Percentiles rank a stretch among this genome's conserved stretches.
Evolutionary conservation across 768 basidiomycete species (phyloP).

Genomic region (Macrolepiota fuliginosa): DNA sequence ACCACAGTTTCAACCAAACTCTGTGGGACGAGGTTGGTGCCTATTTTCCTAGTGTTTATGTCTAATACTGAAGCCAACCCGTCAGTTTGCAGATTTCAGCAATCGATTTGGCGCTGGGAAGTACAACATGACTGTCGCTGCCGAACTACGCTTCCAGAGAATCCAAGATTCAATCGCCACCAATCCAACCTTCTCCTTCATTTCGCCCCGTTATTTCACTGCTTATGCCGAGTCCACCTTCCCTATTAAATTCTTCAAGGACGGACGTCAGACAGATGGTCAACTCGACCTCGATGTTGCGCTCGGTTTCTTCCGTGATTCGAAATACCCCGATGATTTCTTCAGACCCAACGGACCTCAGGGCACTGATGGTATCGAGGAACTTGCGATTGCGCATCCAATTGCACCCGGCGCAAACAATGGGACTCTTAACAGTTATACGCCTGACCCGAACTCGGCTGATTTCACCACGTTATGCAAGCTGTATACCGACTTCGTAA

Average conservation of each 20-base stretch:
- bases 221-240: slow-evolving; percentile 13
- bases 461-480: background rate
- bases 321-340: slow-evolving; percentile 4
- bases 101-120: slow-evolving; percentile 12
- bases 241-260: slow-evolving; percentile 8
- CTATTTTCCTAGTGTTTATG: background rate
- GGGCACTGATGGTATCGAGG: background rate
- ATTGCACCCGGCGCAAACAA: slow-evolving; percentile 1
- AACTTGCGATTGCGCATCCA: slow-evolving; percentile 1
- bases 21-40: slow-evolving; percentile 4
- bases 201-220: slow-evolving; percentile 11
- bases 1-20: slow-evolving; percentile 6
- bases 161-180: slow-evolving; percentile 1
- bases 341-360: background rate
- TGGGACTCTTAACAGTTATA: background rate
- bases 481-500: background rate
- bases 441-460: background rate
- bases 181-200: slow-evolving; percentile 9
- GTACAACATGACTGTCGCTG: slow-evolving; percentile 15
- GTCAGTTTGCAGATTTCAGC: slow-evolving; percentile 12
- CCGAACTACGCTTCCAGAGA: slow-evolving; percentile 2
- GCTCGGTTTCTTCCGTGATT: slow-evolving; percentile 6
- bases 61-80: background rate
- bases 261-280: slow-evolving; percentile 11
- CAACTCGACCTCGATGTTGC: slow-evolving; percentile 2